Evolutionary conservation across 2,329 filamentous ascomycete species (phyloP).

Genomic region (Chlorencoelia australis): DNA sequence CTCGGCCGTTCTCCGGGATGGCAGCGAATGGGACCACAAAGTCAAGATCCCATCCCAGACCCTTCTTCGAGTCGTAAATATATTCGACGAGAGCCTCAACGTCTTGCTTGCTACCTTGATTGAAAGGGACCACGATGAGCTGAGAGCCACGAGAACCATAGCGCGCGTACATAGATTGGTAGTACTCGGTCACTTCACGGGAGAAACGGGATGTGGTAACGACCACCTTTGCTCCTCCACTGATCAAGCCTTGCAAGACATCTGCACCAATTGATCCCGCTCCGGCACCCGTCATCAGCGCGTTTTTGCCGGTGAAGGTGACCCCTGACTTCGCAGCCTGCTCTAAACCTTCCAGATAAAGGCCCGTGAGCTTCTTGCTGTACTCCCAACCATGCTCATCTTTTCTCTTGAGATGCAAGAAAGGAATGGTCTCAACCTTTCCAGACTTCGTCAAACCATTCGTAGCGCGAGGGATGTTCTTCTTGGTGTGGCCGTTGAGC

Average conservation of each 20-base stretch:
- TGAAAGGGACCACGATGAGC: conserved; percentile 96
- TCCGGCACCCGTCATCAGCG: conserved; percentile 95
- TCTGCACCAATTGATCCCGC: conserved; percentile 97
- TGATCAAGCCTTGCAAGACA: conserved; percentile 89
- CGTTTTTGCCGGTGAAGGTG: conserved; percentile 89
- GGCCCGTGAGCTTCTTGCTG: conserved; percentile 93
- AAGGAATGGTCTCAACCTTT: conserved; percentile 95
- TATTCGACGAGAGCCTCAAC: conserved; percentile 90
- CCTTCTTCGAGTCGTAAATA: conserved; percentile 93
- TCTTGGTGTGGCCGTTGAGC: conserved; percentile 45
- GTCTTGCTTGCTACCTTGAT: conserved; percentile 97
- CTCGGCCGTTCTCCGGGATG: conserved; percentile 93
- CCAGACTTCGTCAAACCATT: conserved; percentile 57
- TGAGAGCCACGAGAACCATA: conserved; percentile 91
- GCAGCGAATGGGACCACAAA: conserved; percentile 93
- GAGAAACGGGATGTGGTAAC: conserved; percentile 97
- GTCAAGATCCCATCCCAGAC: conserved; percentile 96
- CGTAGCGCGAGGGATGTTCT: conserved; percentile 36
- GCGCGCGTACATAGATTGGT: conserved; percentile 95
- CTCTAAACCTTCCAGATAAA: conserved; percentile 88
- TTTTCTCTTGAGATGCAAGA: conserved; percentile 93
- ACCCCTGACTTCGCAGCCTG: conserved; percentile 79
- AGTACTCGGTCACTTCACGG: conserved; percentile 95
- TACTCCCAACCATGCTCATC: conserved; percentile 95
- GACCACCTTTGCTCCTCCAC: conserved; percentile 90